Percentiles rank a stretch among this genome's conserved stretches.
These are phyloP conservation scores for Dendrobium catenatum DNA, from an alignment of 106 monocot species.

Conservation along the genomic window DNA sequence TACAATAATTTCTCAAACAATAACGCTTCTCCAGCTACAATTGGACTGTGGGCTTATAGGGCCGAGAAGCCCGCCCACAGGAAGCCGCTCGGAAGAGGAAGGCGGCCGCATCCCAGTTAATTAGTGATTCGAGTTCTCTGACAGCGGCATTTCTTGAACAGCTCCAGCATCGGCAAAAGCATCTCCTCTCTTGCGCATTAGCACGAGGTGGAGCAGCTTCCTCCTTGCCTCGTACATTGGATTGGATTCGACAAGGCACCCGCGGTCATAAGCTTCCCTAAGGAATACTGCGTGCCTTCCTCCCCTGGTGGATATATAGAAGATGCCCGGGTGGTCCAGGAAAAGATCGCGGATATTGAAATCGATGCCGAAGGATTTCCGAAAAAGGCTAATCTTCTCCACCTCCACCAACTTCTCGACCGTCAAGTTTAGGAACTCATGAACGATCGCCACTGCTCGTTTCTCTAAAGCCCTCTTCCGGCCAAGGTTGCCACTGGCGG, in stretches of 20 bases:
- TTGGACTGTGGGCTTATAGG: too few relatives aligned
- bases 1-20: too few relatives aligned
- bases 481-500: slow-evolving; percentile 3
- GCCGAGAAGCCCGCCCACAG: too few relatives aligned
- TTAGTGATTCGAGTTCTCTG: too few relatives aligned
- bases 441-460: slow-evolving; percentile 72
- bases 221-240: slow-evolving; percentile 63
- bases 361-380: slow-evolving; percentile 73
- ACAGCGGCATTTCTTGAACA: neutral
- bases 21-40: too few relatives aligned
- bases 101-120: too few relatives aligned
- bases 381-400: slow-evolving; percentile 88
- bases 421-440: slow-evolving; percentile 87
- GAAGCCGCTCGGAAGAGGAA: too few relatives aligned
- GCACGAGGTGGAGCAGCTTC: slow-evolving; percentile 57
- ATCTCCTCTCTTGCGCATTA: slow-evolving; percentile 43
- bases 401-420: slow-evolving; percentile 97
- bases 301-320: slow-evolving; percentile 84
- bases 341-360: slow-evolving; percentile 80
- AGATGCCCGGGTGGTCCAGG: slow-evolving; percentile 90
- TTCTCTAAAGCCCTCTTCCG: slow-evolving; percentile 49
- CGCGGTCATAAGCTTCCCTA: slow-evolving; percentile 64
- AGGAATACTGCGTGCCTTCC: slow-evolving; percentile 84
- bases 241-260: slow-evolving; percentile 63
- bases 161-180: neutral